Base-by-base conservation (phyloP, 352 stramenopile genomes). In the Pythium dissimile region DNA sequence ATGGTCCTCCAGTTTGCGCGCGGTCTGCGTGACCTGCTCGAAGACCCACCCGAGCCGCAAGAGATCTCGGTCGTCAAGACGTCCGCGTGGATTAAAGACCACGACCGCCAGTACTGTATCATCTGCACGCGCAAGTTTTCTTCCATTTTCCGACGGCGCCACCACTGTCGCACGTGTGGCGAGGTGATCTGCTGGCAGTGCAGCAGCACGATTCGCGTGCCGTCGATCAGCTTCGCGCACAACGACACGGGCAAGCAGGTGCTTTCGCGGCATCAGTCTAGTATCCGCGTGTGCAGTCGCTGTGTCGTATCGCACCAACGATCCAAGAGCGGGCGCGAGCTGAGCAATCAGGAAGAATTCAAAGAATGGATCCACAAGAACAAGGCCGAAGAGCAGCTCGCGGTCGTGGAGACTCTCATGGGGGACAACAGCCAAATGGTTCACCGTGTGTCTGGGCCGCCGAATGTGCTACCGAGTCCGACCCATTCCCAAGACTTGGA, bases 151-250 rank as follows among this genome's bases (percentile, higher is more conserved):
- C 83, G 85, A 28, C 81, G 85, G 1, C 80, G 81, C n/a, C 86
- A 96, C 53, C 86, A 96, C 54, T 96, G 86, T 60, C 84, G 86
- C 38, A 90, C 80, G 27, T 96, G 86, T 43, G 86, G 86, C 7
- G 83, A 92, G 71, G 79, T 96, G 32, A 93, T 96, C 49, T 96
- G 86, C 62, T 92, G 81, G 77, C 79, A 89, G 20, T 95, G 85
- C 59, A 93, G 83, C 55, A 88, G 77, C 49, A 92, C 84, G 45
- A 89, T 95, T 23, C 80, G 80, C 16, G 85, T 92, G 18, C 79
- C 85, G 24, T 89, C 83, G 10, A 89, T 91, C 62, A 93, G 81
- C 60, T 93, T 93, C 46, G 85, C 83, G 31, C 80, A 92, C 57
- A 91, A 87, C 49, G 83, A 90, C 41, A 81, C 79, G 28, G 83